Base-by-base conservation (phyloP, 2,329 filamentous ascomycete genomes). In the Daldinia sp. region DNA sequence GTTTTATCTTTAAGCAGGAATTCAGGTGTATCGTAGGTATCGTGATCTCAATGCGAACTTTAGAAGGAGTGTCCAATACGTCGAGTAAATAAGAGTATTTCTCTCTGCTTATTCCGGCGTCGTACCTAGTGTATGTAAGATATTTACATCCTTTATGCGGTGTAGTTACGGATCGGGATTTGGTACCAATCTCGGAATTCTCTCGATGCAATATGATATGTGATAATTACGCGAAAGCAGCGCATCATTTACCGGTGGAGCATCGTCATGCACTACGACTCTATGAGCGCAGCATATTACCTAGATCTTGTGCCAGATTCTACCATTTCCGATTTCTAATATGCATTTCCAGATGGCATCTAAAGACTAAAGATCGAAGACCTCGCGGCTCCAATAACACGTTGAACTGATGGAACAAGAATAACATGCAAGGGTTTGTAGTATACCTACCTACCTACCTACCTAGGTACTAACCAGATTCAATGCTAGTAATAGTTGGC, bases 361-460 rank as follows among this genome's bases (percentile, higher is more conserved):
- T 13, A 15, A 47, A 47, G 43, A 29, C n/a, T 13, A 15, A 47
- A 47, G 43, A 29, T 47, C n/a, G n/a, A 47, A 47, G n/a, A 29
- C 15, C 17, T 27, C n/a, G 11, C 23, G 13, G 23, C 15, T 47
- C 23, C 41, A 27, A 27, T 8, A 11, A 3, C 19, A 47, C n/a
- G 17, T 9, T 11, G 17, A 45, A 19, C 23, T 25, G 13, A 27
- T 27, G 29, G 21, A 27, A 27, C 21, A 49, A 54, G 54, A 58
- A 41, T 53, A 19, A 19, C 50, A 50, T 50, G 41, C 54, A 58
- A n/a, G n/a, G n/a, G n/a, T n/a, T n/a, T n/a, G n/a, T n/a, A n/a
- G n/a, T n/a, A n/a, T n/a, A n/a, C n/a, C n/a, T n/a, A n/a, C n/a
- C n/a, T n/a, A n/a, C n/a, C n/a, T n/a, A n/a, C n/a, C n/a, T n/a